Evolutionary conservation across 2,329 filamentous ascomycete genomes (phyloP), one percentile per base, ranked within the genome.

Genomic region (Lachnum nothofagi): DNA sequence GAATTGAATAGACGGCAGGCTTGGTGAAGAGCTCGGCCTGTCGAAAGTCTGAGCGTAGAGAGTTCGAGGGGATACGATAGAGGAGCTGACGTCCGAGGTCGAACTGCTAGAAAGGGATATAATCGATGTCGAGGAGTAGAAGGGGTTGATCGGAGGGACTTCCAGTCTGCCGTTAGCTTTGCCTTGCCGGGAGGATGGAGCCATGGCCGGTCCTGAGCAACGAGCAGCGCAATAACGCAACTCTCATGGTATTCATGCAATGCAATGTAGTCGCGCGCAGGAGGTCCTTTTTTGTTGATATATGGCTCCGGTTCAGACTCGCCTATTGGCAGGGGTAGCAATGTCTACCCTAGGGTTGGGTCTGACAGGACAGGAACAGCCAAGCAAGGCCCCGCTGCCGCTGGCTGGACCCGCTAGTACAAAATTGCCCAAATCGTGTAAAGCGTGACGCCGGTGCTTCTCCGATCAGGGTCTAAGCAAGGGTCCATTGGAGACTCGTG

Each of bases 41-140:
- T 60, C 58, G 52, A 61, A 56, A 22, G 58, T 58, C 8, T 60
- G 58, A 31, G 57, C 59, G 35, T 61, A 58, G 8, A 63, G 53
- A 8, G 50, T 48, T 44, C 56, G 57, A 38, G 59, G 56, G 9
- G 60, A 58, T 40, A 58, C 46, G 40, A 16, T 44, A 47, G 39
- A 45, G 45, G 48, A 54, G 37, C 48, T 40, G 16, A 47, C 41
- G 40, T 53, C 44, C 31, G 53, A 52, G 22, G 57, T 50, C 38
- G 58, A 61, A 44, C 42, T 54, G 22, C 44, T 54, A 20, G 55
- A 53, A 35, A 58, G 46, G 23, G 37, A 40, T 40, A 44, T 49
- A 38, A 44, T 37, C 5, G 53, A 54, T 38, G 46, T 37, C 3
- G 53, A 54, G 31, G 55, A 53, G 31, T 55, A 57, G 40, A 54